Evolutionary conservation across 805 yeast genomes (phyloP), one percentile per base, ranked within the genome.

Genomic region (Saturnispora halmiae): DNA sequence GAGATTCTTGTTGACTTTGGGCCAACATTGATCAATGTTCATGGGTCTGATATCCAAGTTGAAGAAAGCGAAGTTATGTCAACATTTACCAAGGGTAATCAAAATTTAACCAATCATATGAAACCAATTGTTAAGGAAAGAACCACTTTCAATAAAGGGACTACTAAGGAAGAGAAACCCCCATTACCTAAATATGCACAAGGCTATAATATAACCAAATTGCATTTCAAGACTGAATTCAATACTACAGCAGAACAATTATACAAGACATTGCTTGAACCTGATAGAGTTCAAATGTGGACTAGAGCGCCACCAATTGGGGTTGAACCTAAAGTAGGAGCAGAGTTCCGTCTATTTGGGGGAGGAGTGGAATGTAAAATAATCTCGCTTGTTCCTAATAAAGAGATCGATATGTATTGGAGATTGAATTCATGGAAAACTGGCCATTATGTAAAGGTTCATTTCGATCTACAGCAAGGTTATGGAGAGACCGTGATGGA

Each of bases 41-140:
- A 92, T 51, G 92, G 94, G 32, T 73, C 79, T 36, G 96, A 84
- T 58, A 87, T 92, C 52, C 97, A 92, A 66, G 77, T 84, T 38
- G 79, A 82, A 9, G 79, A 70, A 32, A 76, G 73, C 38, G 77
- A 81, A 59, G 80, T 72, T 30, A 66, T 68, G 38, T 78, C 84
- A 1, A 60, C 64, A 19, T 69, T 66, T 47, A 79, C 85, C 1
- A 65, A 67, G 44, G 67, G 69, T 10, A 72, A 72, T 49, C 76
- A 74, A 45, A 54, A 60, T 21, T 50, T 46, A 7, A 39, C 41
- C 9, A 54, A 49, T 31, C 41, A 47, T 19, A 46, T 54, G 33
- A 58, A 53, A 31, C 47, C 59, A 2, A 54, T 49, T 32, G 53
- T 49, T 22, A 55, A 45, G 39, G 56, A 55, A 40, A 56, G 51